These are phyloP conservation scores for Populus tremula DNA, from an alignment of 345 rosid species.

Conservation along the genomic window DNA sequence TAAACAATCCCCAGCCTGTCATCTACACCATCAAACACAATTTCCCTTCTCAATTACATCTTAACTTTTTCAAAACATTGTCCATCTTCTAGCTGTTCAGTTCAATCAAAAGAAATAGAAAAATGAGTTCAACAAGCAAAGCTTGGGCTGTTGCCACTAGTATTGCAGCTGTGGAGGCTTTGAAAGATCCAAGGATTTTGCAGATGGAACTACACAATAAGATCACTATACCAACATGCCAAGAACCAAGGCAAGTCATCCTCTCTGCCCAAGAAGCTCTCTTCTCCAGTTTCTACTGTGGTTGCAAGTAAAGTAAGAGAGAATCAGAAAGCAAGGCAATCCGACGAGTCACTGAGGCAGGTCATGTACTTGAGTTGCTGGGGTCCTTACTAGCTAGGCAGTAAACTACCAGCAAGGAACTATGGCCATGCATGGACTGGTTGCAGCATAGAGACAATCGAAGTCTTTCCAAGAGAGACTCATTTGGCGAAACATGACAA, in stretches of 20 bases:
- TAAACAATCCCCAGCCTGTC: background rate
- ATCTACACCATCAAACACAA: background rate
- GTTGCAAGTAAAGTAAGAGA: constrained; percentile 8
- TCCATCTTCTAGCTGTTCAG: too few species aligned
- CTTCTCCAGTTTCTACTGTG: constrained; percentile 32
- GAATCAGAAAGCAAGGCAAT: constrained; percentile 14
- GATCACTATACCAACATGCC: constrained; percentile 42
- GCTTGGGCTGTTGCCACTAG: constrained; percentile 51
- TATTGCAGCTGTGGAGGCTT: constrained; percentile 55
- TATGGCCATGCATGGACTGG: constrained; percentile 22
- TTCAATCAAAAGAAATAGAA: too few species aligned
- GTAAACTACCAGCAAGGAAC: background rate
- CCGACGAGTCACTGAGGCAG: constrained; percentile 24
- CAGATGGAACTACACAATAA: constrained; percentile 49
- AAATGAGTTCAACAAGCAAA: constrained; percentile 37
- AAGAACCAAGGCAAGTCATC: constrained; percentile 27
- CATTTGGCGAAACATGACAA: too few species aligned
- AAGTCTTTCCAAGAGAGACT: too few species aligned
- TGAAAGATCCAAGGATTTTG: constrained; percentile 63
- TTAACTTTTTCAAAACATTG: background rate
- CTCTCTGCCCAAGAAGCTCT: constrained; percentile 12
- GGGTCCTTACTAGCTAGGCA: constrained; percentile 10
- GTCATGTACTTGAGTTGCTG: constrained; percentile 29
- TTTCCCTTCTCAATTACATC: background rate
- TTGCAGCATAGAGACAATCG: too few species aligned